phyloP scores from a whole-genome alignment of 768 basidiomycete genomes.

The Leccinellum rugosiceps region DNA sequence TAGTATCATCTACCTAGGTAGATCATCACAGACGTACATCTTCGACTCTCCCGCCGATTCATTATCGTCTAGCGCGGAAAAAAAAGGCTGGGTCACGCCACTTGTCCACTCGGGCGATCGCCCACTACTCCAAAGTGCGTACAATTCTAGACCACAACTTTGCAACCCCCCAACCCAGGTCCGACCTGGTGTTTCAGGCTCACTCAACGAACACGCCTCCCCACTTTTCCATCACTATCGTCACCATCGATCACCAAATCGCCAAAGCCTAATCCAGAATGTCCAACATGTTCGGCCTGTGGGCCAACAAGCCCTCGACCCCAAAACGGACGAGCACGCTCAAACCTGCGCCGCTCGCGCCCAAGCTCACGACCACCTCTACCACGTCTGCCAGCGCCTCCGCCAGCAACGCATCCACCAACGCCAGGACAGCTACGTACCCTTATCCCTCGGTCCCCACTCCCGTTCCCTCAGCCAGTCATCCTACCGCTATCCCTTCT shows the following conservation, averaged over 20 bases:
- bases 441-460: background rate
- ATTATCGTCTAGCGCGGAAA: too few species aligned
- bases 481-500: background rate
- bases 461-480: background rate
- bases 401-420: background rate
- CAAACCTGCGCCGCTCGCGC: constrained; percentile 21
- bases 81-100: too few species aligned
- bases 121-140: too few species aligned
- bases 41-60: too few species aligned
- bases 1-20: too few species aligned
- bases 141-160: too few species aligned
- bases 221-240: background rate
- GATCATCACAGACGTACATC: background rate
- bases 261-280: background rate
- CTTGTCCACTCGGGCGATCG: too few species aligned
- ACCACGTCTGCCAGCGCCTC: background rate
- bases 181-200: too few species aligned
- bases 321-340: constrained; percentile 15
- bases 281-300: constrained; percentile 5
- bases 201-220: too few species aligned
- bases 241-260: background rate
- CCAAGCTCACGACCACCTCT: constrained; percentile 17
- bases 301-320: constrained; percentile 11
- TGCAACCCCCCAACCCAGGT: too few species aligned
- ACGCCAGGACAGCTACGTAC: background rate